Evolutionary conservation across 208 protist species (phyloP).

Genomic region (Herpetomonas tarakana): DNA sequence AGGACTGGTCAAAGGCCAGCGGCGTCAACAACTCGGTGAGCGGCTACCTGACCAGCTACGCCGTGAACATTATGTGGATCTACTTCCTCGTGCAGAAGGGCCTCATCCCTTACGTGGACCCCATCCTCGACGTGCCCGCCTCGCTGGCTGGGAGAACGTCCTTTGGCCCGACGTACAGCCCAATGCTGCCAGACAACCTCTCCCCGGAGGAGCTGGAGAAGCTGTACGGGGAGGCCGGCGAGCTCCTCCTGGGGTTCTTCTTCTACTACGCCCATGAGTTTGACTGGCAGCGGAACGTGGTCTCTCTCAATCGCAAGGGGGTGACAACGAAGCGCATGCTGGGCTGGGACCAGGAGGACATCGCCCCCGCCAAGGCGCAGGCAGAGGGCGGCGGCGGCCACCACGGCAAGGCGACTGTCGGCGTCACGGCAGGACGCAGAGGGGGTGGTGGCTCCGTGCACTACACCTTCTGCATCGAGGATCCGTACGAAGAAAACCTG

Average conservation of each 20-base stretch:
- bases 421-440: constrained; percentile 23
- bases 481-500: constrained; percentile 89
- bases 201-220: constrained; percentile 21
- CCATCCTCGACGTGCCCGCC: constrained; percentile 55
- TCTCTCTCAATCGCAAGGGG: constrained; percentile 78
- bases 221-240: constrained; percentile 50
- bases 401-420: constrained; percentile 9
- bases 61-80: constrained; percentile 91
- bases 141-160: constrained; percentile 36
- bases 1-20: constrained; percentile 90
- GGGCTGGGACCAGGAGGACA: constrained; percentile 74
- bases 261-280: constrained; percentile 89
- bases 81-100: constrained; percentile 86
- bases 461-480: constrained; percentile 89
- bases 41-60: constrained; percentile 89
- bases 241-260: constrained; percentile 88
- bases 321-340: constrained; percentile 78
- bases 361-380: background rate
- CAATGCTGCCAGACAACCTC: constrained; percentile 44
- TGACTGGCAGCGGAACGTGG: constrained; percentile 82
- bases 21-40: constrained; percentile 90
- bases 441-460: constrained; percentile 19
- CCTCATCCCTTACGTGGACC: constrained; percentile 77
- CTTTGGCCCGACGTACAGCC: constrained; percentile 45
- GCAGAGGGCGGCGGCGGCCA: background rate